Base-by-base conservation (phyloP, 306 rosid species). In the Dryas drummondii region DNA sequence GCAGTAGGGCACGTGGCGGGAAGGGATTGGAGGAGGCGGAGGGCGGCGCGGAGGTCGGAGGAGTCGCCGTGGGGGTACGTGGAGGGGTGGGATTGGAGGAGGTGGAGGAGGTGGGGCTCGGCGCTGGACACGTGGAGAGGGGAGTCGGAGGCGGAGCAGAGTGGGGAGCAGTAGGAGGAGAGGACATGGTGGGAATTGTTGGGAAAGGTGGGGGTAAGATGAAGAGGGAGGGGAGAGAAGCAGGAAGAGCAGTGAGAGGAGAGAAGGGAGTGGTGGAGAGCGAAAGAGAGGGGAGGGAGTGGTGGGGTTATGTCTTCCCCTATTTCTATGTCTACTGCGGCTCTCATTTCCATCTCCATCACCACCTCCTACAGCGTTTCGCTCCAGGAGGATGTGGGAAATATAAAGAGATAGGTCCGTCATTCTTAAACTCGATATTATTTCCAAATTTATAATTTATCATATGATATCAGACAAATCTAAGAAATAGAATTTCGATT, bases 21-120 rank as follows among this genome's bases (percentile, higher is more conserved):
- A 26, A 53, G 78, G 75, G 80, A 73, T 17, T 2, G 67, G 76
- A 92, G 94, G 84, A 90, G 83, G 80, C 87, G 88, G 82, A 90
- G 89, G 74, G 97, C 85, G 74, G 88, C 80, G 73, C 88, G 87
- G 68, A 87, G 87, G 83, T 84, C 90, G 64, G 90, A 66, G 76
- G 94, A 68, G 74, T 66, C 82, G 61, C 32, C 69, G 49, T 59
- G 70, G 70, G 16, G 65, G 11, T 6, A 73, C 46, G 46, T 5
- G 59, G 71, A 44, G 16, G 78, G 58, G 26, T 0, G 69, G 65
- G 68, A 61, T 6, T 46, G 81, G 72, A 53, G 81, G 42, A 64
- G 70, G 57, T 0, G 74, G 58, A 84, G 82, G 62, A 84, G 86
- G 70, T 72, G 76, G 79, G 45, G 70, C 72, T 88, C 87, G 76